Conservation (phyloP, 306 rosid genomes). For the Senna tora region DNA sequence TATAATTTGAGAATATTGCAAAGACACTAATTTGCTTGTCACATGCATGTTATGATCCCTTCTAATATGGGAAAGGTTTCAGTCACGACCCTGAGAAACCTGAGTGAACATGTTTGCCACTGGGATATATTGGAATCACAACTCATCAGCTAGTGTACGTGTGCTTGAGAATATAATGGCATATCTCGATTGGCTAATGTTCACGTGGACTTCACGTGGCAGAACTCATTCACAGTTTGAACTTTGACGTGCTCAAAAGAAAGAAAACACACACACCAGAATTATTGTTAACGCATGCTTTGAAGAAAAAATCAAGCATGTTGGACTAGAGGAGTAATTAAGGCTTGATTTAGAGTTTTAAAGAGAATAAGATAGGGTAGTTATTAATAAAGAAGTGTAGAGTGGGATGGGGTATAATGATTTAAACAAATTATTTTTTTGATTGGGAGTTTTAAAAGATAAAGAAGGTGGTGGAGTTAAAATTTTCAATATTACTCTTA, state of each 20-base stretch:
- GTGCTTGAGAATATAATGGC: background rate
- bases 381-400: too few species aligned
- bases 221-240: constrained; percentile 12
- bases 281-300: background rate
- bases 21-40: background rate
- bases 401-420: too few species aligned
- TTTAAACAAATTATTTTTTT: too few species aligned
- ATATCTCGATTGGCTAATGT: constrained; percentile 30
- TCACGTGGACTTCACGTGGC: constrained; percentile 40
- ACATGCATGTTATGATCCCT: background rate
- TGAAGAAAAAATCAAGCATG: background rate
- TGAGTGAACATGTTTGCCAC: constrained; percentile 38
- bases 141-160: background rate
- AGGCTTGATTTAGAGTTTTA: too few species aligned
- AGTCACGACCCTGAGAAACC: background rate
- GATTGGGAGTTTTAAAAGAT: too few species aligned
- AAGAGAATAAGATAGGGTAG: too few species aligned
- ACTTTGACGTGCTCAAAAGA: background rate
- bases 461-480: too few species aligned
- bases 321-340: background rate
- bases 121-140: constrained; percentile 12
- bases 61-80: constrained; percentile 1
- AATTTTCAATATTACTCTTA: too few species aligned
- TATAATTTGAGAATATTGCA: background rate
- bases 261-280: background rate